These are phyloP conservation scores for Batkoa obscura DNA, from an alignment of 371 early-diverging fungal species.

Conservation along the genomic window DNA sequence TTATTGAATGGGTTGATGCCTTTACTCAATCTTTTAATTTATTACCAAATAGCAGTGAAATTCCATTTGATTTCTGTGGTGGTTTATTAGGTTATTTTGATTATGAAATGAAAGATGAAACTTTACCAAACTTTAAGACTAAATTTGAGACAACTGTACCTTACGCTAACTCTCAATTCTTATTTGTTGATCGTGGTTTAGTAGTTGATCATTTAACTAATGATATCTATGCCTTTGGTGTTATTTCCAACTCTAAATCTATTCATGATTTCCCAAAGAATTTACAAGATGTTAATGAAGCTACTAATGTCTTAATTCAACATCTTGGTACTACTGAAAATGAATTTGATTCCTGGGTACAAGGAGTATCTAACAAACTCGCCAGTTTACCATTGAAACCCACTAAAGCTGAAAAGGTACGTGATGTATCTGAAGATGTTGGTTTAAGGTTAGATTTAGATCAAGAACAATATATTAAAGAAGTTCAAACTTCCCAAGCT, in stretches of 20 bases:
- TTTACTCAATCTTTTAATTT: too few species aligned
- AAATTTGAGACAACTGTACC: slow-evolving; percentile 5
- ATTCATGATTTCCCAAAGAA: neutral
- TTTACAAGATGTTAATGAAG: neutral
- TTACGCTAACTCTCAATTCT: slow-evolving; percentile 54
- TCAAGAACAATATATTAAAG: slow-evolving; percentile 26
- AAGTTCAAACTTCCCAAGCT: slow-evolving; percentile 36
- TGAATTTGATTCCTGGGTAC: too few species aligned
- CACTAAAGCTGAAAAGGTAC: too few species aligned
- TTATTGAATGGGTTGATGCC: neutral
- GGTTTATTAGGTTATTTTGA: slow-evolving; percentile 84
- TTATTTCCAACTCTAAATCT: neutral
- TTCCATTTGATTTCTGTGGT: slow-evolving; percentile 16
- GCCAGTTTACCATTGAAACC: neutral
- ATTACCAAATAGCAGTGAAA: neutral
- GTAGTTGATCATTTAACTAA: slow-evolving; percentile 42
- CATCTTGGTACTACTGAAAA: too few species aligned
- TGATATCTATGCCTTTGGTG: neutral
- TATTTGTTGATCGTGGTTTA: slow-evolving; percentile 61
- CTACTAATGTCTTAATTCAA: too few species aligned
- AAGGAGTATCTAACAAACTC: too few species aligned
- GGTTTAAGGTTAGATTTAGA: neutral
- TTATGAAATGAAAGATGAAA: slow-evolving; percentile 82
- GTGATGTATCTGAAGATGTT: neutral
- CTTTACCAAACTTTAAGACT: slow-evolving; percentile 22